Evolutionary conservation across 257 asterid species (phyloP), one percentile per base, ranked within the genome.

Genomic region (Parsonsia alboflavescens): DNA sequence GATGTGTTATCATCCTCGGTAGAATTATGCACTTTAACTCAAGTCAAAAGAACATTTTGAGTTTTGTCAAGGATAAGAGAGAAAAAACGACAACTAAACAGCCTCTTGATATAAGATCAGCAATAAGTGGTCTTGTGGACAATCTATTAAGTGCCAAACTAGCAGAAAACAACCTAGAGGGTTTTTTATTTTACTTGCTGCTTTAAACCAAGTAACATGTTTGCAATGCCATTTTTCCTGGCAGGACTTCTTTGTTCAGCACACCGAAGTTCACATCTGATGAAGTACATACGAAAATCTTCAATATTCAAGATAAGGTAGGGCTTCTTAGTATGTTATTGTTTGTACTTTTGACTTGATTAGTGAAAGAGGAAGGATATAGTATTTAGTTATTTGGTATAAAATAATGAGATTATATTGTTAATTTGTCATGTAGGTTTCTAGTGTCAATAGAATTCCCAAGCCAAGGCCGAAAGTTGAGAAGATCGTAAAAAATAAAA

Each of bases 391-490:
- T 78, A 54, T 45, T 5, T 48, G 50, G 21, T 54, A 48, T 17
- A 12, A 15, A 36, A 26, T 41, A 9, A 24, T 22, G 24, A 22
- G 2, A 5, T 10, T 11, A 3, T 17, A 26, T 57, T 71, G 7
- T 26, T 72, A 44, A 26, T 50, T 33, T 77, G 78, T 49, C 46
- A 10, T 72, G 2, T 70, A 95, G 99, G 97, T 95, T 75, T 74
- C 89, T 58, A 84, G 87, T 39, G 85, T 92, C 49, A 87, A 92
- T 82, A 87, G 85, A 81, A 92, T 95, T 77, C 96, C 99, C 63
- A 95, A 90, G 88, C 98, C 99, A 75, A 95, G 89, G 84, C 97
- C 98, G 4, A 92, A 90, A 72, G 89, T 90, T 26, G 97, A 94
- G 90, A 94, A 94, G 86, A 84, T 87, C 7, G 80, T 64, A 76